These are phyloP conservation scores for Hypoxylon crocopeplum DNA, from an alignment of 495 filamentous ascomycete genomes.

Conservation along the genomic window DNA sequence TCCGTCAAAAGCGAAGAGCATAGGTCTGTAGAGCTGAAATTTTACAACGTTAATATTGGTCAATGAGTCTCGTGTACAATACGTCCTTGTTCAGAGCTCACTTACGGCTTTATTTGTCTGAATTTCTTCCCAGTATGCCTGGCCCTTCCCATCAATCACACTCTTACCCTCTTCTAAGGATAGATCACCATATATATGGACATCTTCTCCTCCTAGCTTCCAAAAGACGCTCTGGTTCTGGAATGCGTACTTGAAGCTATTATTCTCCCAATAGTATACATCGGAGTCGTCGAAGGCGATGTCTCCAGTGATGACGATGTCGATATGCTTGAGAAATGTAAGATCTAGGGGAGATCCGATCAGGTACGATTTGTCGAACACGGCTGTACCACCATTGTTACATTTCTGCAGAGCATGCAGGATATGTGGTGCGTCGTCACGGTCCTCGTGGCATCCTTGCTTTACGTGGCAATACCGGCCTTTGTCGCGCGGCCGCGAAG, in stretches of 20 bases:
- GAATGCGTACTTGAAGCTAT: constrained; percentile 41
- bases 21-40: constrained; percentile 32
- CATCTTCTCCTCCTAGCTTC: constrained; percentile 43
- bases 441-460: constrained; percentile 3
- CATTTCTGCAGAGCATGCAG: constrained; percentile 65
- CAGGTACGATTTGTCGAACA: constrained; percentile 64
- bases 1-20: constrained; percentile 69
- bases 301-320: constrained; percentile 51
- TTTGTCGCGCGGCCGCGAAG: constrained; percentile 18
- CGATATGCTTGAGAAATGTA: constrained; percentile 68
- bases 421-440: constrained; percentile 66
- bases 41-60: neutral
- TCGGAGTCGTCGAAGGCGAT: constrained; percentile 36
- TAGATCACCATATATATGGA: constrained; percentile 40
- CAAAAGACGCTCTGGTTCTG: constrained; percentile 41
- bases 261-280: constrained; percentile 39
- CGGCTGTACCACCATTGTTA: constrained; percentile 71
- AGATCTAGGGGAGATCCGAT: constrained; percentile 71
- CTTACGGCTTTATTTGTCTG: constrained; percentile 49
- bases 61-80: neutral
- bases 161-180: constrained; percentile 28
- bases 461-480: constrained; percentile 28
- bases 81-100: neutral
- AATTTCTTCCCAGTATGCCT: constrained; percentile 73
- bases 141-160: constrained; percentile 52